Base-by-base conservation (phyloP, 176 grass and related monocot genomes). In the Poa annua region DNA sequence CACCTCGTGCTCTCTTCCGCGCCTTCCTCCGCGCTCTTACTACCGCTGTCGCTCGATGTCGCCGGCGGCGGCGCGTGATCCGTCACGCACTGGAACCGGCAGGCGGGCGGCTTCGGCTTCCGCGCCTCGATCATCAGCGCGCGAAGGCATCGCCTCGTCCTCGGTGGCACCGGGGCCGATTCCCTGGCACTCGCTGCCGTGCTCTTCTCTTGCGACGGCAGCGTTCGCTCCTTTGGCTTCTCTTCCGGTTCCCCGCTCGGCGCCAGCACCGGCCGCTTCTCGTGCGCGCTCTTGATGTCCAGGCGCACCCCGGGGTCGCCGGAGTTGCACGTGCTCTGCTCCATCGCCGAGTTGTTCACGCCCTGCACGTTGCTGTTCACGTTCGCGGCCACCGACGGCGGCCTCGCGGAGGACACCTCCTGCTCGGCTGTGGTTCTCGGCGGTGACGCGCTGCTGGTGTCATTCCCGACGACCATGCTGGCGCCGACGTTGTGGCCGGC, bases 351-450 rank as follows among this genome's bases (percentile, higher is more conserved):
- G 88, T 98, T 98, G 80, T 95, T 98, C 84, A 95, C 92, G 41
- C 66, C 91, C 77, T 98, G 92, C 54, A 98, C 88, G 56, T 98
- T 98, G 79, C 84, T 98, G 71, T 98, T 98, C 47, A 98, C 83
- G 74, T 88, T 93, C 19, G 88, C n/a, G 53, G 81, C 63, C 33
- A 87, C 76, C 25, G 47, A 11, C 50, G 59, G 12, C 12, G 66
- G 33, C 55, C 21, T 77, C 79, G 50, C 52, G 2, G 84, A 48
- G 2, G 84, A 48, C 2, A 25, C 32, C 77, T 65, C 59, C 34
- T 4, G 20, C 11, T 67, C 45, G 21, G 3, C 7, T 29, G 29
- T 29, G 8, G 45, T 71, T 47, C 6, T 71, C 7, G 55, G 64
- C 33, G 3, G 41, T 5, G 32, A 32, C 34, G 45, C 25, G 11